Percentiles rank a stretch among this genome's conserved stretches.
Evolutionary conservation across 306 rosid genomes (phyloP).

Genomic region (Quercus bicolor): DNA sequence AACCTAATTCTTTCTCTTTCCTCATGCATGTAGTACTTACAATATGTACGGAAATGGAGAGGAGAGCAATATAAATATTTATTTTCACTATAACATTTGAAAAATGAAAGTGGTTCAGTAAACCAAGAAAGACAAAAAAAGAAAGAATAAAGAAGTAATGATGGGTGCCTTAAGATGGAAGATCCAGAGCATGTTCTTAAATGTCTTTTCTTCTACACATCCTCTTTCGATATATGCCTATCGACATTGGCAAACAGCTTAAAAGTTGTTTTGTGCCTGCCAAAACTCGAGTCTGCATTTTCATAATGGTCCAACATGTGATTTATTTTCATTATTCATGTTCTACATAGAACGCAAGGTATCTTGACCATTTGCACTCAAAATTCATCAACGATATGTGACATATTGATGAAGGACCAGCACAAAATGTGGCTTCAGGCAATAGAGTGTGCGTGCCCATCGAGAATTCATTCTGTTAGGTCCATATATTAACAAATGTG

Average conservation of each 20-base stretch:
- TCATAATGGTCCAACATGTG: background rate
- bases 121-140: background rate
- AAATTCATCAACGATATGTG: background rate
- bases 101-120: no score
- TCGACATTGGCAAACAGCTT: background rate
- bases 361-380: background rate
- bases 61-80: no score
- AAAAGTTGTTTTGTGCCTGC: background rate
- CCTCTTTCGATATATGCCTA: background rate
- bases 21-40: no score
- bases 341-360: background rate
- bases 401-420: background rate
- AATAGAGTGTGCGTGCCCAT: background rate
- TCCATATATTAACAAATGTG: no score
- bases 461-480: background rate
- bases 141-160: background rate
- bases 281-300: background rate
- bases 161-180: conserved; percentile 2
- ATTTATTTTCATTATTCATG: background rate
- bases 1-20: background rate
- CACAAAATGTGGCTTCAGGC: background rate
- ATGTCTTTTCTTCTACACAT: background rate
- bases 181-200: conserved; percentile 31
- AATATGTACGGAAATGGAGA: no score
- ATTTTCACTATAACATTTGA: no score